Evolutionary conservation across 176 grass and related monocot genomes (phyloP).

Genomic region (Avena eriantha): DNA sequence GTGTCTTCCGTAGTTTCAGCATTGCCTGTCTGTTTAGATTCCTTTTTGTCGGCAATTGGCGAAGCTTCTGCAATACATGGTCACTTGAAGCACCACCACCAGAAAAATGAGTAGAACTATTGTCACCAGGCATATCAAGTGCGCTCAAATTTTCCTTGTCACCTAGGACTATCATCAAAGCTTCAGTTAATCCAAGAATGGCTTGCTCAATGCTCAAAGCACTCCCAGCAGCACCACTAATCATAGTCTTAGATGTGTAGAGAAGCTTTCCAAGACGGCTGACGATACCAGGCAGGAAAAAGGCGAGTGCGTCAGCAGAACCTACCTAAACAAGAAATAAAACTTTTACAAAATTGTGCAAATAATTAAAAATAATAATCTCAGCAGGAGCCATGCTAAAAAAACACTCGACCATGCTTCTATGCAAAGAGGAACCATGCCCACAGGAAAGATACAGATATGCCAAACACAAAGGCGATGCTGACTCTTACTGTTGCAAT

Average conservation of each 20-base stretch:
- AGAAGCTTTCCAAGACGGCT: conserved; percentile 85
- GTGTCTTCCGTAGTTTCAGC: conserved; percentile 34
- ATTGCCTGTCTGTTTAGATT: conserved; percentile 39
- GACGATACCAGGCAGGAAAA: conserved; percentile 92
- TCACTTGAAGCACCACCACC: conserved; percentile 53
- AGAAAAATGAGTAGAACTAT: conserved; percentile 16
- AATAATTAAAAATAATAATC: conserved; percentile 12
- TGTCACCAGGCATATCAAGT: conserved; percentile 42
- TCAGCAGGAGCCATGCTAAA: conserved; percentile 24
- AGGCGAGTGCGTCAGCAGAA: conserved; percentile 88
- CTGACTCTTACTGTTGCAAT: conserved; percentile 22
- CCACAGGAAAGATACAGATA: conserved; percentile 27
- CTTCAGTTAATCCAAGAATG: conserved; percentile 82
- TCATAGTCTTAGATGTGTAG: conserved; percentile 72
- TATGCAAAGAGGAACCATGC: conserved; percentile 26
- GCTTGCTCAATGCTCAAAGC: conserved; percentile 75
- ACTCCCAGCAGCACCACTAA: conserved; percentile 82
- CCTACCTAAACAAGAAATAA: conserved; percentile 73
- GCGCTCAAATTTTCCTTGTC: conserved; percentile 73
- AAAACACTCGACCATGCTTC: conserved; percentile 19
- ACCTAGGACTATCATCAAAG: conserved; percentile 79
- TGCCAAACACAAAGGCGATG: conserved; percentile 13
- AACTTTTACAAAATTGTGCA: conserved; percentile 32
- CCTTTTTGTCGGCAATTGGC: conserved; percentile 61
- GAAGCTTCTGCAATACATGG: conserved; percentile 81